Base-by-base conservation (phyloP, 83 land plant species). In the Thuja plicata region DNA sequence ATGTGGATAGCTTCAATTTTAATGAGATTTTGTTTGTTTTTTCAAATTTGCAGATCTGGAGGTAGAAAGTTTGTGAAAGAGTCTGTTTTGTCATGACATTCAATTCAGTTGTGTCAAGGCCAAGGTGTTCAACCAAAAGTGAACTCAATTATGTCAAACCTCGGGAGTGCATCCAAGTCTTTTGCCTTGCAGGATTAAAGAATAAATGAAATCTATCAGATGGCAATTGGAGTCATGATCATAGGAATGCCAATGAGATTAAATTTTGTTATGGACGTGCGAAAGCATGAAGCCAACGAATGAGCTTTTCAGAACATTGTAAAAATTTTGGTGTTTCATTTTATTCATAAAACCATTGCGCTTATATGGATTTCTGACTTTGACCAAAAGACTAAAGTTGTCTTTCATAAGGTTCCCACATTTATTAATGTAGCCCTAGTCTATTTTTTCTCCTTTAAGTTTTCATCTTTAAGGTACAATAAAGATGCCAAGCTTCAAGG, bases 1-100 rank as follows among this genome's bases (percentile, higher is more conserved):
- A 11, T 35, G 19, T 13, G 15, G 79, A 32, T 76, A 76, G 35
- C 40, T 9, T 35, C 19, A 35, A 9, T 24, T 60, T 27, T 66
- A 76, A 76, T 76, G 79, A 32, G 24, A 48, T 3, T 24, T 4
- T 21, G 52, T 77, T 12, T 27, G 13, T 40, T 50, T 77, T 86
- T 60, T 52, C 76, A 78, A 48, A 70, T 50, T 66, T 90, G 88
- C 94, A 95, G 95, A 6, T 94, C 91, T 83, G 94, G 95, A 34
- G 94, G 92, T 38, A 92, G 94, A 62, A 84, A 90, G 15, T 94
- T 91, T 87, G 92, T 94, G 52, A 96, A 96, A 87, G 96, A 94
- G 89, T 93, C 96, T 41, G 93, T 93, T 27, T 91, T 96, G 96
- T 86, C 96, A 87, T 96, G 80, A 92, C 12, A 34, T 76, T 76